Conservation (phyloP, 257 asterid genomes). For the Anisodus tanguticus region DNA sequence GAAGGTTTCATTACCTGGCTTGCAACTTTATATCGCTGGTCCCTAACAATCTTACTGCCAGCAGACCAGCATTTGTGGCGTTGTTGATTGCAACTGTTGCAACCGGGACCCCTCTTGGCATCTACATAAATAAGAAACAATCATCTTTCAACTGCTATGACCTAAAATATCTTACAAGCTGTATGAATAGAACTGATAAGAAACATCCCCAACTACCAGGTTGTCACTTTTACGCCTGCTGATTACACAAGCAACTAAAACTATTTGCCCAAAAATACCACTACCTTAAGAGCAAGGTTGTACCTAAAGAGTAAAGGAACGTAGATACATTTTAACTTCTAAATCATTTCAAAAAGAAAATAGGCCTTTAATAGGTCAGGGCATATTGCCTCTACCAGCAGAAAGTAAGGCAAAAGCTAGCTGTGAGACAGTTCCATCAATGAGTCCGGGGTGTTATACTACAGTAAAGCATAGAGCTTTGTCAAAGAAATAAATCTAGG, state of each 20-base stretch:
- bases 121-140: conserved; percentile 46
- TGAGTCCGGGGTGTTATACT: not conserved
- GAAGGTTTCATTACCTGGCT: conserved; percentile 57
- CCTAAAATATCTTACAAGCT: not conserved
- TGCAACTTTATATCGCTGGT: conserved; percentile 72
- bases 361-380: not conserved
- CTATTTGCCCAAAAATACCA: not conserved
- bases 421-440: not conserved
- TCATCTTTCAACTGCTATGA: not conserved
- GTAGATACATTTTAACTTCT: not conserved
- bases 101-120: conserved; percentile 98
- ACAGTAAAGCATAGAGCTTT: not conserved
- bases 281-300: not conserved
- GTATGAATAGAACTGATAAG: not conserved
- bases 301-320: not conserved
- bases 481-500: not conserved
- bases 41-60: conserved; percentile 87
- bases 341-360: not conserved
- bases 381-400: not conserved
- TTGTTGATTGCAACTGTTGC: conserved; percentile 93
- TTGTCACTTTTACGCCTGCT: not conserved
- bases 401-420: not conserved
- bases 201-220: not conserved
- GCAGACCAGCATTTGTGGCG: conserved; percentile 93
- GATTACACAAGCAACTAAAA: not conserved